These are phyloP conservation scores for Trichoderma cornu-damae DNA, from an alignment of 2,329 filamentous ascomycete genomes.

Conservation along the genomic window DNA sequence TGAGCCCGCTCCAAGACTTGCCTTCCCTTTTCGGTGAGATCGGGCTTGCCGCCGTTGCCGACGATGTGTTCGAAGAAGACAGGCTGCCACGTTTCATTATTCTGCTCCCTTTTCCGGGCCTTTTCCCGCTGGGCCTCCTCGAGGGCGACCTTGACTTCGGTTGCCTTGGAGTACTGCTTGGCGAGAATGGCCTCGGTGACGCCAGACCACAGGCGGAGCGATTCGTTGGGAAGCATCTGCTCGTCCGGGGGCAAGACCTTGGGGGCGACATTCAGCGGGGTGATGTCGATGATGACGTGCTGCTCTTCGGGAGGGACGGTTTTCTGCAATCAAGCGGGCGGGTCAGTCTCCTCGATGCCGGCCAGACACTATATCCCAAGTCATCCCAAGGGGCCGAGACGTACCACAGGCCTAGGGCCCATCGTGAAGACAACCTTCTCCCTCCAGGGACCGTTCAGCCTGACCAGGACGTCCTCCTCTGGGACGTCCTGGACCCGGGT, in stretches of 20 bases:
- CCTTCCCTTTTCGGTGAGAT: slow-evolving; percentile 50
- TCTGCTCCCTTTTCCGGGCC: slow-evolving; percentile 70
- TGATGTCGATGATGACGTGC: slow-evolving; percentile 77
- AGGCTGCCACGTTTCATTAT: slow-evolving; percentile 70
- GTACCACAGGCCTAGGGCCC: slow-evolving; percentile 56
- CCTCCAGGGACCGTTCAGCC: slow-evolving; percentile 83
- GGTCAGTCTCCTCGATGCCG: not conserved
- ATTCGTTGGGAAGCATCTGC: slow-evolving; percentile 82
- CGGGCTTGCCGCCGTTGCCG: slow-evolving; percentile 52
- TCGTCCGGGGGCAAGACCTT: slow-evolving; percentile 76
- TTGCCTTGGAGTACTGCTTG: slow-evolving; percentile 81
- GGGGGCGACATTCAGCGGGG: slow-evolving; percentile 70
- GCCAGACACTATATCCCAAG: too few relatives aligned
- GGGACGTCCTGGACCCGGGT: slow-evolving; percentile 78
- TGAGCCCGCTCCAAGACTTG: slow-evolving; percentile 49
- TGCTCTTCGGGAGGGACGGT: slow-evolving; percentile 52
- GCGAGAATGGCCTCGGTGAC: slow-evolving; percentile 81
- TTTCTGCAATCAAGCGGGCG: slow-evolving; percentile 32
- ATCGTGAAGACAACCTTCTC: slow-evolving; percentile 59
- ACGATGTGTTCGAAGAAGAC: slow-evolving; percentile 70
- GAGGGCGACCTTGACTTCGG: slow-evolving; percentile 80
- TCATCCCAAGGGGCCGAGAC: slow-evolving; percentile 30
- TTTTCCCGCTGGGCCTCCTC: slow-evolving; percentile 86
- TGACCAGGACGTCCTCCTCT: slow-evolving; percentile 74
- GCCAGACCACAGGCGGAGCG: slow-evolving; percentile 76